Evolutionary conservation across 2,329 filamentous ascomycete genomes (phyloP).

Genomic region (Ramichloridium luteum): DNA sequence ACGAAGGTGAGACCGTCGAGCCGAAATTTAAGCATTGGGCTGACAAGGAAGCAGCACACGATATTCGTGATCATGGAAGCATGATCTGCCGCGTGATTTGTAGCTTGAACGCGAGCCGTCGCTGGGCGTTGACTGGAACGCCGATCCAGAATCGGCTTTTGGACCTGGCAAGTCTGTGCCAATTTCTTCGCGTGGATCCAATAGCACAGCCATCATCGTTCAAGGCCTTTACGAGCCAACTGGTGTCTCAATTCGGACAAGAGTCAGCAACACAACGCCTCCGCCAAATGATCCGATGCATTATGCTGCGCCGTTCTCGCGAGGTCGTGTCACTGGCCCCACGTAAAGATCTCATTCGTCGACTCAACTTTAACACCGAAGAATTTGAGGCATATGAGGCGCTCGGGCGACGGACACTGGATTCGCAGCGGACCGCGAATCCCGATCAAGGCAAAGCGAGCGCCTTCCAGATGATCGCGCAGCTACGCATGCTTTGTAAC

Average conservation of each 20-base stretch:
- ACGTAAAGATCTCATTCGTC: constrained; percentile 2
- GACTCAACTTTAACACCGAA: too few relatives aligned
- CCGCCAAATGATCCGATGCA: too few relatives aligned
- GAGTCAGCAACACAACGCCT: too few relatives aligned
- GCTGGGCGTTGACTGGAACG: constrained; percentile 5
- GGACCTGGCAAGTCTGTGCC: constrained; percentile 2
- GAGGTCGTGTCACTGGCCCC: too few relatives aligned
- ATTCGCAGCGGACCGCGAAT: too few relatives aligned
- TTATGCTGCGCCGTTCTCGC: too few relatives aligned
- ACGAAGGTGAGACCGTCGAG: not conserved
- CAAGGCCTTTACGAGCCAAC: too few relatives aligned
- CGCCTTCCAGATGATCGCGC: not conserved
- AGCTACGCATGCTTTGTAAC: constrained; percentile 3
- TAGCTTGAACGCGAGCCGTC: constrained; percentile 1
- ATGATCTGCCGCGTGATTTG: constrained; percentile 1
- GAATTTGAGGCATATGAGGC: too few relatives aligned
- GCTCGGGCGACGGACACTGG: too few relatives aligned
- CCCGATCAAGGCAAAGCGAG: not conserved
- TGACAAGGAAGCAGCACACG: constrained; percentile 2
- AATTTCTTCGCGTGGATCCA: constrained; percentile 3
- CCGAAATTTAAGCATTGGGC: too few relatives aligned
- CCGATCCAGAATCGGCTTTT: constrained; percentile 3
- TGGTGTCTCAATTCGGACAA: too few relatives aligned
- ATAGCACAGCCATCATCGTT: too few relatives aligned
- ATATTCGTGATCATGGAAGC: constrained; percentile 1